Evolutionary conservation across 208 protist genomes (phyloP), one percentile per base, ranked within the genome.

Genomic region (Leptomonas seymouri): DNA sequence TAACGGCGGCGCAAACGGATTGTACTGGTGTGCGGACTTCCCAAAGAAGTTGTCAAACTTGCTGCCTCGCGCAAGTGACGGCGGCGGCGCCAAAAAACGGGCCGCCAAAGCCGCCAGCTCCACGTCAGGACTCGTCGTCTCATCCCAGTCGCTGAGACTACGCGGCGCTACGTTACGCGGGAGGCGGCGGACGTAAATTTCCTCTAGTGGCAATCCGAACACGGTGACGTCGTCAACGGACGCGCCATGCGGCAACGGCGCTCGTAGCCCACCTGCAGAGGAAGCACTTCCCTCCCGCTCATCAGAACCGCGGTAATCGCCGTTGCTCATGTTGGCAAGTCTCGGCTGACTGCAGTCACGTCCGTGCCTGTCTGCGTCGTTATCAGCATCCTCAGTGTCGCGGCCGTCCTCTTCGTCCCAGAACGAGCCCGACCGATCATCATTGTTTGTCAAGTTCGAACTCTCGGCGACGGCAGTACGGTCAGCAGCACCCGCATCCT

Each of bases 141-240:
- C 53, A 60, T 91, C 87, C 65, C 87, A 90, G 68, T 94, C 81
- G 60, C 91, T 94, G n/a, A 94, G 64, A 63, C 85, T 89, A 48
- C 86, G 77, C 28, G 91, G 87, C 0, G 85, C 83, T 25, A 96
- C 77, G 51, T 75, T 42, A 4, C 83, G 87, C 11, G 91, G 91
- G 20, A 93, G 74, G n/a, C 91, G 84, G 0, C 91, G 84, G 2
- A 96, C 63, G 55, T 85, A 89, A 16, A 96, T 50, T 28, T 78
- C 67, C 34, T 96, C 88, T n/a, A 93, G 67, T 23, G 74, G 71
- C 15, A 80, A 67, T 2, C 75, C 76, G 36, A 84, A 79, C 39
- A 73, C 64, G 12, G 65, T 71, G 2, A 48, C 41, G 27, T 75
- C 76, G 48, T 84, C 81, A 25, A 78, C 53, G 27, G 55, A 28